phyloP scores from a whole-genome alignment of 1,139 yeast species.

The Eremothecium gossypii region DNA sequence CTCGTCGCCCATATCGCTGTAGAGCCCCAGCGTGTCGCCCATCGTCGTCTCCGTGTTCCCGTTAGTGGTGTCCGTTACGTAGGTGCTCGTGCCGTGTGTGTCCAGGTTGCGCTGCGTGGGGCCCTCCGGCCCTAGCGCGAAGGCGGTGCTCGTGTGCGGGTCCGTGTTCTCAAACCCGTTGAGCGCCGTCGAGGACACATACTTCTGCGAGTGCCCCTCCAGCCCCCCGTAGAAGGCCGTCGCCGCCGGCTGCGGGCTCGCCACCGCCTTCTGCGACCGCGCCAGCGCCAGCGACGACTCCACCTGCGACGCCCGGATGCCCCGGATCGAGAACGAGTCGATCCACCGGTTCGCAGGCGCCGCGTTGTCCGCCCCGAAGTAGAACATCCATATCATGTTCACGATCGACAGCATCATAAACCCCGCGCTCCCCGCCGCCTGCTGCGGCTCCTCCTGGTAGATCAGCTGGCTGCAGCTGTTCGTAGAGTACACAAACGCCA shows the following conservation, averaged over 20 bases:
- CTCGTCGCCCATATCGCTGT: constrained; percentile 31
- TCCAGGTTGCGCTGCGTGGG: constrained; percentile 12
- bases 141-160: constrained; percentile 14
- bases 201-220: constrained; percentile 18
- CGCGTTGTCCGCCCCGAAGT: constrained; percentile 75
- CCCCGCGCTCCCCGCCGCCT: constrained; percentile 89
- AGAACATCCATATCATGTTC: constrained; percentile 73
- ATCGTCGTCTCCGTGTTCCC: constrained; percentile 31
- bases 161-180: constrained; percentile 33
- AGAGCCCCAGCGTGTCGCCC: constrained; percentile 29
- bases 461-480: constrained; percentile 75
- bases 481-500: constrained; percentile 72
- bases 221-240: constrained; percentile 5
- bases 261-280: neutral
- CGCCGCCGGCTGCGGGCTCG: neutral
- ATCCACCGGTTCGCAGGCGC: constrained; percentile 76
- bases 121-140: constrained; percentile 2
- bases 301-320: constrained; percentile 32
- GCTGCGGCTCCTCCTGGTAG: constrained; percentile 53
- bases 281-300: constrained; percentile 14
- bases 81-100: constrained; percentile 18
- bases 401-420: constrained; percentile 73
- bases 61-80: constrained; percentile 27
- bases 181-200: constrained; percentile 33
- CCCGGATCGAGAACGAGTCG: constrained; percentile 56